Evolutionary conservation across 495 filamentous ascomycete genomes (phyloP), one percentile per base, ranked within the genome.

Genomic region (Trichoderma reesei): DNA sequence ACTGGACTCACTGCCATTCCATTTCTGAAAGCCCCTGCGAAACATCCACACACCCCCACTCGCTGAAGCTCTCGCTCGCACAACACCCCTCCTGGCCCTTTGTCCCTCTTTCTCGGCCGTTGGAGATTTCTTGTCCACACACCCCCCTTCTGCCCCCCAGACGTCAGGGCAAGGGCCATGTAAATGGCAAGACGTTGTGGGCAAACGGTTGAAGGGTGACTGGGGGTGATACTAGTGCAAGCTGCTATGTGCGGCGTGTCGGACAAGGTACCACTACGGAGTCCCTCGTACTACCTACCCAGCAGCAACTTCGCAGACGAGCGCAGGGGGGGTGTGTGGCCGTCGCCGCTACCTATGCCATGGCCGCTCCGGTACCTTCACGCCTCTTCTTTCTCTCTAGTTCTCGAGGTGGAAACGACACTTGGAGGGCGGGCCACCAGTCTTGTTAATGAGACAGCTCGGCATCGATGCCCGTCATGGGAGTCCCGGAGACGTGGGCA

Each of bases 391-490:
- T n/a, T n/a, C n/a, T n/a, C n/a, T n/a, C 51, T 34, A 13, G 10
- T 54, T 46, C 26, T 54, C 18, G 48, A 54, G 48, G 48, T 46
- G 48, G 48, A 54, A 54, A 26, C 48, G 34, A n/a, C 26, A 11
- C n/a, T 56, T 56, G 20, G 51, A 56, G 51, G 51, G 51, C 51
- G 51, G 51, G 51, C 14, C 51, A 56, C 51, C 26, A 33, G 7
- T 56, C 10, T 56, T 56, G 20, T 54, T 54, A 31, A 7, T 54
- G 18, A 56, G 42, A 46, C 9, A 46, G 42, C 42, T 46, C 42
- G 42, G 42, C 51, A 56, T 56, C 51, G 51, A 33, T 34, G 51
- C 31, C 20, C n/a, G 51, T 56, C 51, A 56, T 56, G 51, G 51
- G 51, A 56, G 11, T 56, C 51, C 51, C 51, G 51, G 51, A 56